phyloP scores from a whole-genome alignment of 2,329 filamentous ascomycete species.

The Didymella segeticola region DNA sequence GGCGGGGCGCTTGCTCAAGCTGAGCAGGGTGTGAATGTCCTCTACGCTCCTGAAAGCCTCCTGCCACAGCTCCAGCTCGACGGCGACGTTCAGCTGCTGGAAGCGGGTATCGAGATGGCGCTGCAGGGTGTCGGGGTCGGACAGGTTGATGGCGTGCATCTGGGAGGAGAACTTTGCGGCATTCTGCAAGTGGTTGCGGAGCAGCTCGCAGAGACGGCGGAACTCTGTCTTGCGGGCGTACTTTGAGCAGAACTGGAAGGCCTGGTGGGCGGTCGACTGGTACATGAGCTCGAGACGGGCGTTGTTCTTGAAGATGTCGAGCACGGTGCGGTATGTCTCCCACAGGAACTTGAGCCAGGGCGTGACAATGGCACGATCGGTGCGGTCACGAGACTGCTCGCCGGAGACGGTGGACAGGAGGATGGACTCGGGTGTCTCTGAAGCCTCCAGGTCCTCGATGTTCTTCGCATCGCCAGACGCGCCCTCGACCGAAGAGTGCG shows the following conservation, averaged over 20 bases:
- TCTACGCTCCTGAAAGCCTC: constrained; percentile 99
- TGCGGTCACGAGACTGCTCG: constrained; percentile 96
- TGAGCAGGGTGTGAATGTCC: constrained; percentile 97
- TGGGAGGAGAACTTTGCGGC: constrained; percentile 98
- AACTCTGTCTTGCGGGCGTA: constrained; percentile 99
- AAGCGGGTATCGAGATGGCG: constrained; percentile 97
- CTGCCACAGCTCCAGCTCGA: constrained; percentile 98
- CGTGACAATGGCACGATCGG: constrained; percentile 96
- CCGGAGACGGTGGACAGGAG: constrained; percentile 96
- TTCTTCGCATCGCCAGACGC: constrained; percentile 74
- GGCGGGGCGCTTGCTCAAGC: constrained; percentile 94
- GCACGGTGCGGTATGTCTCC: constrained; percentile 98
- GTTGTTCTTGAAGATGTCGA: constrained; percentile 99
- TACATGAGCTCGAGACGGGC: constrained; percentile 96
- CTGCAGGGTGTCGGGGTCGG: constrained; percentile 95
- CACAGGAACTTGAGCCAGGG: constrained; percentile 99
- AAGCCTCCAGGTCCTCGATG: constrained; percentile 94
- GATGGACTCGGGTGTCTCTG: constrained; percentile 97
- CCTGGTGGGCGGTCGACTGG: constrained; percentile 96
- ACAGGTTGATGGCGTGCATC: constrained; percentile 99
- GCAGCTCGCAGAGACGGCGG: constrained; percentile 94
- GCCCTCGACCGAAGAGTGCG: constrained; percentile 81
- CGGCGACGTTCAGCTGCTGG: constrained; percentile 96
- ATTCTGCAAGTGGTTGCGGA: constrained; percentile 98
- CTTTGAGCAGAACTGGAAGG: constrained; percentile 98